These are phyloP conservation scores for Cladophialophora bantiana DNA, from an alignment of 2,329 filamentous ascomycete genomes.

Conservation along the genomic window DNA sequence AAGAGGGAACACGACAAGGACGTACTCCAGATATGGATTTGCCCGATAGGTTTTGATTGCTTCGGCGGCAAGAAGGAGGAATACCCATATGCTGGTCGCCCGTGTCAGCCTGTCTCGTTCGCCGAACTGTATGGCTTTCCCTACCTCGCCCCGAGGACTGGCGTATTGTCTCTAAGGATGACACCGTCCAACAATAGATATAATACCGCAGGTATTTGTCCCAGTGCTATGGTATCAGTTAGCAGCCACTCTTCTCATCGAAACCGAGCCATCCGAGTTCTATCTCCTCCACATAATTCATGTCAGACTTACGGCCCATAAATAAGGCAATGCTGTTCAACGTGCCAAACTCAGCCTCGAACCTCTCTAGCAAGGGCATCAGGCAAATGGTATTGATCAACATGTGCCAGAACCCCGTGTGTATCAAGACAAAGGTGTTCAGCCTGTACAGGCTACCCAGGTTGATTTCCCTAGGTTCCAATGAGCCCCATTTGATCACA, in stretches of 20 bases:
- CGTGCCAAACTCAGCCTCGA: slow-evolving; percentile 91
- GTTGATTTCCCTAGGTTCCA: slow-evolving; percentile 78
- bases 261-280: not conserved
- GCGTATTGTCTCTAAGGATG: slow-evolving; percentile 73
- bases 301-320: slow-evolving; percentile 76
- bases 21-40: slow-evolving; percentile 76
- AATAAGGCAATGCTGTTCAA: slow-evolving; percentile 87
- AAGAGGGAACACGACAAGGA: not conserved
- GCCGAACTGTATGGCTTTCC: slow-evolving; percentile 36
- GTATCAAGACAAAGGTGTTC: slow-evolving; percentile 90
- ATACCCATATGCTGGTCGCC: slow-evolving; percentile 82
- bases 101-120: slow-evolving; percentile 7
- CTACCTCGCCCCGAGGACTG: slow-evolving; percentile 83
- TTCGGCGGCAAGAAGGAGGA: slow-evolving; percentile 83
- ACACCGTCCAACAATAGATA: slow-evolving; percentile 81
- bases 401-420: slow-evolving; percentile 80
- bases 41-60: slow-evolving; percentile 82
- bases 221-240: slow-evolving; percentile 64
- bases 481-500: slow-evolving; percentile 75
- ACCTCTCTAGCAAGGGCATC: slow-evolving; percentile 88
- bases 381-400: slow-evolving; percentile 80
- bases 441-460: slow-evolving; percentile 90
- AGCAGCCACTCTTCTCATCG: slow-evolving; percentile 7
- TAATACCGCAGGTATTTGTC: slow-evolving; percentile 79
- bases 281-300: not conserved